Evolutionary conservation across 202 grass and related monocot species (phyloP), one percentile per base, ranked within the genome.

Genomic region (Digitaria exilis): DNA sequence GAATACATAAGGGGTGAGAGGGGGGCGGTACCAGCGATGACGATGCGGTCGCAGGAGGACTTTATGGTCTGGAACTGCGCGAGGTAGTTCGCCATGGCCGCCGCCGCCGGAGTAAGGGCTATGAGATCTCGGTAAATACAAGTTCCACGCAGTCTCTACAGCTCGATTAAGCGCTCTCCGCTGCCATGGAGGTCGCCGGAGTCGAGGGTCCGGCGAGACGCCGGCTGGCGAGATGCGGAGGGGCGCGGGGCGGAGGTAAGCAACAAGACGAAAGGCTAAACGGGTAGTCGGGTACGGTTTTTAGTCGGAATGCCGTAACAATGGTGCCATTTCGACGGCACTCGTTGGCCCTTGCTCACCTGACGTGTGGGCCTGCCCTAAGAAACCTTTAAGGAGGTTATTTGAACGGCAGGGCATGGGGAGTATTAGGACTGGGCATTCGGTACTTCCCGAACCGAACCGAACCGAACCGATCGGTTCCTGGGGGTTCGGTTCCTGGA

Each of bases 51-150:
- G 83, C 83, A 89, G 74, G 96, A 90, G 87, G 80, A 94, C 89
- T 99, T 99, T 81, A 99, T 99, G 49, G 93, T 92, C 89, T 99
- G 93, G 81, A 99, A 99, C 91, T 99, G 96, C 51, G 93, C 93
- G 74, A 99, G 91, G 79, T 96, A 99, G 89, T 94, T 99, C 63
- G 93, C 96, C 96, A 99, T 99, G 69, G 68, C 43, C 31, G 54
- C 84, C n/a, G n/a, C n/a, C 34, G 77, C 43, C n/a, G n/a, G 10
- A 21, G 69, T 8, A 4, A 11, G 43, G 25, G 30, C 12, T 30
- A 7, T 21, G 54, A 34, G 60, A 63, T 63, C 60, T 63, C 60
- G 16, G 29, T 16, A 16, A 63, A 8, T 19, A 63, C 2, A 19
- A 16, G 6, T 32, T 17, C 29, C 28, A 9, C 60, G 29, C 60